Conservation (phyloP, 768 basidiomycete genomes). For the Rhizopogon sp. region DNA sequence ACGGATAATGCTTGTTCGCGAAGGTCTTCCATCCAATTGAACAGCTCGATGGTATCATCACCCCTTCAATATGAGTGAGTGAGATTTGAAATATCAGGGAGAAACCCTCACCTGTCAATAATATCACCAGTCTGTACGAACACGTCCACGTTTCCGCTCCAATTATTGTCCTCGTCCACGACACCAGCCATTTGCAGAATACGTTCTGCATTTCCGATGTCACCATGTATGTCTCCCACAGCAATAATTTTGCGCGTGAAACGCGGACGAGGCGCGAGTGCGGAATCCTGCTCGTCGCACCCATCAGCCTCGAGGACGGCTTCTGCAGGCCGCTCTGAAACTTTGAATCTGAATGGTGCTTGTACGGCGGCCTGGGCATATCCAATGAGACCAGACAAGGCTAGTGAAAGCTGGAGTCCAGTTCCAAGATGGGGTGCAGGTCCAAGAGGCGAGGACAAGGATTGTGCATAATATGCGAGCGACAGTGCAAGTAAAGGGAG, state of each 20-base stretch:
- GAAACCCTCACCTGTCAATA: constrained; percentile 67
- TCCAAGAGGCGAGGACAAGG: constrained; percentile 24
- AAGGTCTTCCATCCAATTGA: constrained; percentile 78
- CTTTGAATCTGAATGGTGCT: constrained; percentile 16
- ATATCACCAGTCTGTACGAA: constrained; percentile 97
- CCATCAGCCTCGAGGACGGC: background rate
- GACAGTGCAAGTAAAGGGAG: constrained; percentile 24
- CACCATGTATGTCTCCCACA: constrained; percentile 91
- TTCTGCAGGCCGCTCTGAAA: constrained; percentile 7
- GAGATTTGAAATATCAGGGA: background rate
- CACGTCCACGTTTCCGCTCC: constrained; percentile 79
- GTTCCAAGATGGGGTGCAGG: constrained; percentile 27
- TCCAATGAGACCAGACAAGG: constrained; percentile 20
- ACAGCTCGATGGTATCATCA: constrained; percentile 85
- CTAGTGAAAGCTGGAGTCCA: constrained; percentile 14
- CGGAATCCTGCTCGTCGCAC: background rate
- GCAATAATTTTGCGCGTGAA: constrained; percentile 63
- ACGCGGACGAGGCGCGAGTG: constrained; percentile 22
- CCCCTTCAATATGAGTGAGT: constrained; percentile 45
- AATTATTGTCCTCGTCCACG: constrained; percentile 64
- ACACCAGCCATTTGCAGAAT: constrained; percentile 81
- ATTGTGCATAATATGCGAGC: constrained; percentile 25
- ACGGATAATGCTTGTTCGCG: constrained; percentile 63
- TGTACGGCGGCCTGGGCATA: constrained; percentile 18
- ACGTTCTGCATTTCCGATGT: constrained; percentile 69